These are phyloP conservation scores for Sanghuangporus baumii DNA, from an alignment of 1,284 basidiomycete genomes.

Conservation along the genomic window DNA sequence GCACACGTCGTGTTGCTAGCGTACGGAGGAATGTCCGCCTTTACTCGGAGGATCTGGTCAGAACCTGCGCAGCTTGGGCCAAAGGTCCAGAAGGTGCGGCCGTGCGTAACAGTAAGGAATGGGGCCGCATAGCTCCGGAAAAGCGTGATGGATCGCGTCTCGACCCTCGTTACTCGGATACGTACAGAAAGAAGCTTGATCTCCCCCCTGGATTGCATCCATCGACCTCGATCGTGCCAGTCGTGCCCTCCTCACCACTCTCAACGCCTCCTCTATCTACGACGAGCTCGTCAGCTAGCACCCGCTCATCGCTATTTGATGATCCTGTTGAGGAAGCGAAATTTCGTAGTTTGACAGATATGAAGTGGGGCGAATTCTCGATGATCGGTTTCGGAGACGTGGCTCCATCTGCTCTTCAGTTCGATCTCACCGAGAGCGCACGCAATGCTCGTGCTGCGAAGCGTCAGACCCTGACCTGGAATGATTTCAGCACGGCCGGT, in stretches of 20 bases:
- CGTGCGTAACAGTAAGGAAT: constrained; percentile 46
- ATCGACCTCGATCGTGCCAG: constrained; percentile 29
- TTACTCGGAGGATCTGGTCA: constrained; percentile 77
- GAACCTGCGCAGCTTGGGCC: constrained; percentile 68
- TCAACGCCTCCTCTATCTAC: constrained; percentile 26
- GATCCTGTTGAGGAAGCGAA: constrained; percentile 48
- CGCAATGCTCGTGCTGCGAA: constrained; percentile 70
- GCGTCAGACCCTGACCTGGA: constrained; percentile 79
- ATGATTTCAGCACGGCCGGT: constrained; percentile 76
- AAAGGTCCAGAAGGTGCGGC: constrained; percentile 27
- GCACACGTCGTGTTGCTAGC: constrained; percentile 64
- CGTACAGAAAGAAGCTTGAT: constrained; percentile 68
- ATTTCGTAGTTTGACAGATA: constrained; percentile 75
- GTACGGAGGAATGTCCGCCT: constrained; percentile 75
- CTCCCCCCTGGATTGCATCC: constrained; percentile 55
- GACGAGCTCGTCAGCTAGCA: constrained; percentile 26
- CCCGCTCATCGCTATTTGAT: constrained; percentile 28
- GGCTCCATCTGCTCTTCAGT: constrained; percentile 69
- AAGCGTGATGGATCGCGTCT: constrained; percentile 34
- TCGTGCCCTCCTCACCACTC: constrained; percentile 17
- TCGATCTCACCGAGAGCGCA: constrained; percentile 84
- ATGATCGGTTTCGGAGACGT: constrained; percentile 64
- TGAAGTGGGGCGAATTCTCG: constrained; percentile 89
- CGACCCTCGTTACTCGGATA: constrained; percentile 57
- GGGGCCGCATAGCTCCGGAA: constrained; percentile 60